phyloP scores from a whole-genome alignment of 2,329 filamentous ascomycete genomes.

The Sphaerulina vaccinii region DNA sequence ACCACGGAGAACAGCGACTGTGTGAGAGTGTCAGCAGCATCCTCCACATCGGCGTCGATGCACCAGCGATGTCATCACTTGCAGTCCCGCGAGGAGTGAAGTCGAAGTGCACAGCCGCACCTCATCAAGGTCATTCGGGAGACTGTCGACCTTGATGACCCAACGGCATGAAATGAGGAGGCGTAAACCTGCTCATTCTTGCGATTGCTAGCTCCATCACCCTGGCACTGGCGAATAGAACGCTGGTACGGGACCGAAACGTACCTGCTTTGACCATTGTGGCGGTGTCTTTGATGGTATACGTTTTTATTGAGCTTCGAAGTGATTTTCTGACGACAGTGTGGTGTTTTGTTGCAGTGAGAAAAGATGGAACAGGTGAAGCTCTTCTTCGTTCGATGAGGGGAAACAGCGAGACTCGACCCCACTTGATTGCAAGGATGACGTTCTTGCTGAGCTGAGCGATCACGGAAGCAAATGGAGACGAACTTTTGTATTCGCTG shows the following conservation, averaged over 20 bases:
- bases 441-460: not conserved
- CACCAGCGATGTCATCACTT: not conserved
- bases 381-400: conserved; percentile 4
- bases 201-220: conserved; percentile 41
- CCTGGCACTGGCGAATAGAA: conserved; percentile 14
- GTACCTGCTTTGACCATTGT: conserved; percentile 99
- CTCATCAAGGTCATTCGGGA: too few relatives aligned
- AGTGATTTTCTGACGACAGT: conserved; percentile 6
- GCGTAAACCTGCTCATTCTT: conserved; percentile 37
- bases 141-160: conserved; percentile 30
- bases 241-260: conserved; percentile 41
- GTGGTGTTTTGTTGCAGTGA: conserved; percentile 3
- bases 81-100: not conserved
- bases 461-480: not conserved
- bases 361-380: conserved; percentile 4
- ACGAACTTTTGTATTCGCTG: too few relatives aligned
- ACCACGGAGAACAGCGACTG: conserved; percentile 95
- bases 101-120: conserved; percentile 9
- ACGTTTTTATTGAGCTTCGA: conserved; percentile 13
- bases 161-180: conserved; percentile 20
- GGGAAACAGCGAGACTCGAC: conserved; percentile 8
- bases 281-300: conserved; percentile 52
- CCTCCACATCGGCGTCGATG: not conserved
- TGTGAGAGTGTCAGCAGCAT: conserved; percentile 20
- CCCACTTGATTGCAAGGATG: conserved; percentile 10